Conservation (phyloP, 352 stramenopile species). For the Pythium apleroticum region DNA sequence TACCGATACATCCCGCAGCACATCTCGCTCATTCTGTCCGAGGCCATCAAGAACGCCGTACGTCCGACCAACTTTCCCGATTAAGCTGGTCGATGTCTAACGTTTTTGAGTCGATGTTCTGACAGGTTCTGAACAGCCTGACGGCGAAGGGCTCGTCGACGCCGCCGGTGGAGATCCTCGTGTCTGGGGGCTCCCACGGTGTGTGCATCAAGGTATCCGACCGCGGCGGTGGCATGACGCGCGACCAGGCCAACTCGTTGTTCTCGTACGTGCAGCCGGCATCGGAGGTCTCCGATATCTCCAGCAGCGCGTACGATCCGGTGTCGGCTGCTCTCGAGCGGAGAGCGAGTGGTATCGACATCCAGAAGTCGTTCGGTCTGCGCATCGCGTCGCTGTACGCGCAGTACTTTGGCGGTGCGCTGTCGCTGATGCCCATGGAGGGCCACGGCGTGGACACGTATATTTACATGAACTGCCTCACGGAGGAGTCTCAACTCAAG, state of each 20-base stretch:
- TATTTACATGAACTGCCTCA: conserved; percentile 89
- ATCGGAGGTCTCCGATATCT: background rate
- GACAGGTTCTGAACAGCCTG: conserved; percentile 57
- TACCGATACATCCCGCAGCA: conserved; percentile 84
- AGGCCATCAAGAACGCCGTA: conserved; percentile 82
- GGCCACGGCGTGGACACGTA: conserved; percentile 96
- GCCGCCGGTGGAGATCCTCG: conserved; percentile 57
- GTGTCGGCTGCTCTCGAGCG: conserved; percentile 69
- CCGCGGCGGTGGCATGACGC: conserved; percentile 70
- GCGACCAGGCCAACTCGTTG: conserved; percentile 63
- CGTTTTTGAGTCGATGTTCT: background rate
- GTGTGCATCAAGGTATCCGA: conserved; percentile 86
- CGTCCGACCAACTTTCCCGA: background rate
- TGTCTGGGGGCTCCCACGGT: conserved; percentile 63
- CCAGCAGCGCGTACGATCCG: conserved; percentile 55
- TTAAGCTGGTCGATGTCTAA: background rate
- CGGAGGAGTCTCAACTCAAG: conserved; percentile 69
- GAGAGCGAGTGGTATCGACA: conserved; percentile 62
- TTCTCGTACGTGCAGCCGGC: conserved; percentile 51
- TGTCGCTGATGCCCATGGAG: conserved; percentile 99
- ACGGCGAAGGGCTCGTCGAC: conserved; percentile 18
- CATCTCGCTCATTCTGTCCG: conserved; percentile 79
- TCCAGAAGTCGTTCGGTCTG: conserved; percentile 87
- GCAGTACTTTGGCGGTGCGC: conserved; percentile 98
- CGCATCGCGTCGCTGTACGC: conserved; percentile 93